Evolutionary conservation across 2,329 filamentous ascomycete species (phyloP).

Genomic region (Aspergillus tanneri): DNA sequence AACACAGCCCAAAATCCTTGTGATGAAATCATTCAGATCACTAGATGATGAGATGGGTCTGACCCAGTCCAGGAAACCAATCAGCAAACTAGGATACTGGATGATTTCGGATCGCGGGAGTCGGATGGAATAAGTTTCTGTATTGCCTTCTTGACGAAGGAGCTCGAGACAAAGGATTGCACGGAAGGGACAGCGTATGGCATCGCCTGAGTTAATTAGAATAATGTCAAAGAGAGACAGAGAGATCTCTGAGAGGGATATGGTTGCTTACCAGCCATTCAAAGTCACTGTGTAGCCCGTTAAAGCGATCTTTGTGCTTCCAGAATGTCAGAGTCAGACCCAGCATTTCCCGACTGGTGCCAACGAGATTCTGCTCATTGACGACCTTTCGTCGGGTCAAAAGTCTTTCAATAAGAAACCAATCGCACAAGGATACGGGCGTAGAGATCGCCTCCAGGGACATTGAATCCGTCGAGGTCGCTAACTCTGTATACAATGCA

Average conservation of each 20-base stretch:
- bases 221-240: neutral
- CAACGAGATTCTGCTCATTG: neutral
- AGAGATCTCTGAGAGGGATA: neutral
- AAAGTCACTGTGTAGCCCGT: slow-evolving; percentile 2
- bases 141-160: slow-evolving; percentile 1
- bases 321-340: slow-evolving; percentile 3
- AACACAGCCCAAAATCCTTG: neutral
- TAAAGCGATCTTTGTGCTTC: slow-evolving; percentile 7
- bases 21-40: neutral
- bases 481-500: neutral
- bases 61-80: slow-evolving; percentile 7
- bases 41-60: neutral
- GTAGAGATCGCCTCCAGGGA: neutral
- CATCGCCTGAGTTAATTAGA: neutral
- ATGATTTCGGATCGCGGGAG: slow-evolving; percentile 7
- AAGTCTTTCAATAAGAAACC: slow-evolving; percentile 6
- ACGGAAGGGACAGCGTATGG: slow-evolving; percentile 7
- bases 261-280: slow-evolving; percentile 3
- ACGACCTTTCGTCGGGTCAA: slow-evolving; percentile 2
- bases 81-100: slow-evolving; percentile 2
- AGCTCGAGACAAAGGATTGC: slow-evolving; percentile 10
- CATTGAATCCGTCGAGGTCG: neutral
- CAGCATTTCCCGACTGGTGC: slow-evolving; percentile 3
- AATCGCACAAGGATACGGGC: neutral
- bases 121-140: neutral